Conservation (phyloP, 371 early-diverging fungal genomes). For the Mortierella sp. region DNA sequence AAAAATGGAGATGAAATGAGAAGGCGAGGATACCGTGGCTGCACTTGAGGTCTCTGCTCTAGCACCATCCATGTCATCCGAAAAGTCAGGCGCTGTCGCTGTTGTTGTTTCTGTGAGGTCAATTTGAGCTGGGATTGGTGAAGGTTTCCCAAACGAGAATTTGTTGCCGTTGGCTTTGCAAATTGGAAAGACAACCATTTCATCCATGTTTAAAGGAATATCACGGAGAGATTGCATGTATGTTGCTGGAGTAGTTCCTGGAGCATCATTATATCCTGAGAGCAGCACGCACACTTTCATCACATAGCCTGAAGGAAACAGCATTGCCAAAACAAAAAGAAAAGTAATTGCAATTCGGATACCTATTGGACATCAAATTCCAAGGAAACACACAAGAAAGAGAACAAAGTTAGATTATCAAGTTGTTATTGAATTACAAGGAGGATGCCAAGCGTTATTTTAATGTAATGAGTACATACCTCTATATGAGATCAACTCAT, state of each 20-base stretch:
- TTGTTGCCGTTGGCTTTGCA: conserved; percentile 32
- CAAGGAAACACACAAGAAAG: not conserved
- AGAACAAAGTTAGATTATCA: too few relatives aligned
- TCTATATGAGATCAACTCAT: conserved; percentile 50
- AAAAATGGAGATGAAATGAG: conserved; percentile 30
- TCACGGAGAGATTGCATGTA: conserved; percentile 27
- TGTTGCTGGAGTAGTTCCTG: conserved; percentile 16
- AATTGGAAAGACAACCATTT: conserved; percentile 39
- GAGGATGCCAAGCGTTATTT: too few relatives aligned
- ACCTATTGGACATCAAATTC: conserved; percentile 21
- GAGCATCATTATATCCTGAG: conserved; percentile 55
- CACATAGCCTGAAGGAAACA: conserved; percentile 58
- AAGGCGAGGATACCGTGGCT: conserved; percentile 16
- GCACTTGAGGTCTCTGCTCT: not conserved
- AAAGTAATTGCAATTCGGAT: conserved; percentile 56
- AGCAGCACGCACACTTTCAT: conserved; percentile 68
- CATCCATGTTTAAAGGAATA: conserved; percentile 38
- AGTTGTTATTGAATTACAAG: too few relatives aligned
- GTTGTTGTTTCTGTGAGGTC: not conserved
- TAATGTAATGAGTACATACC: conserved; percentile 18
- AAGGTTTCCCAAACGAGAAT: conserved; percentile 5
- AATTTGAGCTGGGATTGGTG: not conserved
- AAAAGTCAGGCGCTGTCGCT: not conserved
- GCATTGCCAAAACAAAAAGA: conserved; percentile 49
- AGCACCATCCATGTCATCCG: not conserved